Evolutionary conservation across 306 rosid species (phyloP).

Genomic region (Begonia masoniana): DNA sequence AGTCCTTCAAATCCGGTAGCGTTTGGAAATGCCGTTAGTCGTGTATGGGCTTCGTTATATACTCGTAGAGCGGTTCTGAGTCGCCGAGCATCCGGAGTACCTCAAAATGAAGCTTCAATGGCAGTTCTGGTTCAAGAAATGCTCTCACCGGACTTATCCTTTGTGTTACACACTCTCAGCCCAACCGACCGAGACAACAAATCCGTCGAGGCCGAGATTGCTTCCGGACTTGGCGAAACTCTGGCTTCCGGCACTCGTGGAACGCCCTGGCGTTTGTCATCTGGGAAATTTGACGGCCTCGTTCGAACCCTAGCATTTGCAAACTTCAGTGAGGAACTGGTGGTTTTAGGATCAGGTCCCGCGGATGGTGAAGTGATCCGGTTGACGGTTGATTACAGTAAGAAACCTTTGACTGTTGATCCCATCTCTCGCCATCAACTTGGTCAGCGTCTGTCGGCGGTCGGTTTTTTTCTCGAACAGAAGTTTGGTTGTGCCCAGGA

Average conservation of each 20-base stretch:
- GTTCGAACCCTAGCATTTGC: conserved; percentile 75
- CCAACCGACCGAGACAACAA: conserved; percentile 63
- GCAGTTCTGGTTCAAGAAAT: conserved; percentile 88
- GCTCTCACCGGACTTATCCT: conserved; percentile 92
- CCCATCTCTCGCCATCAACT: conserved; percentile 59
- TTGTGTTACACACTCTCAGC: conserved; percentile 74
- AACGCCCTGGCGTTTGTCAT: conserved; percentile 83
- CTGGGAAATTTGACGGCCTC: conserved; percentile 70
- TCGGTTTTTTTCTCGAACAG: conserved; percentile 75
- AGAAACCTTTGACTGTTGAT: conserved; percentile 62
- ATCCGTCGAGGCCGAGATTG: conserved; percentile 82
- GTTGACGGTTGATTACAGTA: conserved; percentile 83
- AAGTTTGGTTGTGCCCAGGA: conserved; percentile 88
- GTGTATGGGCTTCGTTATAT: conserved; percentile 89
- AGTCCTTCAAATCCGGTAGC: conserved; percentile 57
- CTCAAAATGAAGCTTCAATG: conserved; percentile 79
- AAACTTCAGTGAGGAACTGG: conserved; percentile 83
- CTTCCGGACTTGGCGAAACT: conserved; percentile 93
- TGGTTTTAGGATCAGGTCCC: conserved; percentile 57
- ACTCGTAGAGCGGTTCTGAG: conserved; percentile 84
- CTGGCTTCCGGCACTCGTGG: conserved; percentile 93
- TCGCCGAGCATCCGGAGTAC: conserved; percentile 71
- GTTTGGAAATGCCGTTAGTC: conserved; percentile 52
- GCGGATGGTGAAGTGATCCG: conserved; percentile 83
- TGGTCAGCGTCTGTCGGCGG: conserved; percentile 81